Base-by-base conservation (phyloP, 2,329 filamentous ascomycete species). In the Pestalotiopsis fici region DNA sequence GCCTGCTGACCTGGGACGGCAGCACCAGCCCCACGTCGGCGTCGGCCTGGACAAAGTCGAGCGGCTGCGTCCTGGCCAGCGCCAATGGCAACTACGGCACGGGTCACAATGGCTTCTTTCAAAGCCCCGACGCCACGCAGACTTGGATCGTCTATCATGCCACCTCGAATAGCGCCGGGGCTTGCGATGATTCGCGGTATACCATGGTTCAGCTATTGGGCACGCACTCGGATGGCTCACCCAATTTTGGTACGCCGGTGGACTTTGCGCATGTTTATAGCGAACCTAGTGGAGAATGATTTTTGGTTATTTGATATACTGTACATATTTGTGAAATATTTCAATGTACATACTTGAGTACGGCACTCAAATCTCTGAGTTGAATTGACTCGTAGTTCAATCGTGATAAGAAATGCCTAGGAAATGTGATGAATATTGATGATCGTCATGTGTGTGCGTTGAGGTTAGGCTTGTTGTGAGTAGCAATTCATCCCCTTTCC, bases 41-140 rank as follows among this genome's bases (percentile, higher is more conserved):
- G 0, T 73, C 73, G 0, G 83, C 81, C 12, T 89, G 86, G 87
- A 80, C 74, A 3, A 89, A 88, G 79, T 82, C 78, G 2, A 72
- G 75, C 18, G 85, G 85, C 0, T 86, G 84, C 9, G 78, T 86
- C 2, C 82, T 89, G 47, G 82, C 79, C 23, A 83, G 80, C 57
- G 85, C 82, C 2, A 88, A 88, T 67, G 86, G 86, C 3, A 87
- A 87, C 72, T 88, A 85, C 62, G 86, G 86, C 15, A 85, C 86
- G 0, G 86, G 85, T 0, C 86, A 88, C 69, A 88, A 88, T 70
- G 85, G 84, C 2, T 89, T 89, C 80, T 88, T 90, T 77, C 78
- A 75, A 31, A 88, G 85, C 69, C 86, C 86, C 0, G 85, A 88
- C 68, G 85, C 81, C 3, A 82, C 77, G 0, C 81, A 88, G 74